Evolutionary conservation across 345 rosid genomes (phyloP).

Genomic region (Viola odorata): DNA sequence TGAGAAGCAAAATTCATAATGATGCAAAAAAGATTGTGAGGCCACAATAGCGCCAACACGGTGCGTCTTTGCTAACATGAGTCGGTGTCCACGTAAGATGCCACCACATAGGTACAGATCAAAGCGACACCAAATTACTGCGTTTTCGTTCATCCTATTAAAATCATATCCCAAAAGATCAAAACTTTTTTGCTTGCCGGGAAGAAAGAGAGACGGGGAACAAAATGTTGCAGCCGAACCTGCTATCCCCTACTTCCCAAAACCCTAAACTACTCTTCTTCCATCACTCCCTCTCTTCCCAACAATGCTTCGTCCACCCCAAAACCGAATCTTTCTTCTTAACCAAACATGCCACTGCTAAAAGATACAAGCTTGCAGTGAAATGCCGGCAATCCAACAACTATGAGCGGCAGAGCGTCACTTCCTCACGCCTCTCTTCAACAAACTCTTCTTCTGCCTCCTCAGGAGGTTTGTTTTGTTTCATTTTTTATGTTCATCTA

Average conservation of each 20-base stretch:
- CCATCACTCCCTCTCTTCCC: slow-evolving; percentile 12
- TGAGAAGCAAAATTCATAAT: background rate
- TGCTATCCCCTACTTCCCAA: slow-evolving; percentile 15
- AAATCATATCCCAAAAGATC: background rate
- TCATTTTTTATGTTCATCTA: background rate
- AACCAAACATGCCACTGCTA: background rate
- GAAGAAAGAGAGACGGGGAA: background rate
- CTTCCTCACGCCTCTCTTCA: slow-evolving; percentile 10
- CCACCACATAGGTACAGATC: background rate
- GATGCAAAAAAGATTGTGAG: background rate
- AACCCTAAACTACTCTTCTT: slow-evolving; percentile 26
- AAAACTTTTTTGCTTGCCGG: background rate
- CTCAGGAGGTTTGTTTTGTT: slow-evolving; percentile 16
- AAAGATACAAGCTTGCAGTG: slow-evolving; percentile 26
- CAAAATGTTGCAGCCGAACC: slow-evolving; percentile 36
- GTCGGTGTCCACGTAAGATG: background rate
- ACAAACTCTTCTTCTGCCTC: slow-evolving; percentile 18
- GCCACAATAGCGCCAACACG: background rate
- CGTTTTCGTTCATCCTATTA: background rate
- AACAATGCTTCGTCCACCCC: background rate
- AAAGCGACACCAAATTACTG: background rate
- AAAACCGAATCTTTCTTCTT: too few relatives aligned
- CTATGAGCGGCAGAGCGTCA: slow-evolving; percentile 29
- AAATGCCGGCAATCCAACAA: slow-evolving; percentile 61
- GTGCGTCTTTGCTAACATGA: too few relatives aligned